These are phyloP conservation scores for Cercophora samala DNA, from an alignment of 495 filamentous ascomycete species.

Conservation along the genomic window DNA sequence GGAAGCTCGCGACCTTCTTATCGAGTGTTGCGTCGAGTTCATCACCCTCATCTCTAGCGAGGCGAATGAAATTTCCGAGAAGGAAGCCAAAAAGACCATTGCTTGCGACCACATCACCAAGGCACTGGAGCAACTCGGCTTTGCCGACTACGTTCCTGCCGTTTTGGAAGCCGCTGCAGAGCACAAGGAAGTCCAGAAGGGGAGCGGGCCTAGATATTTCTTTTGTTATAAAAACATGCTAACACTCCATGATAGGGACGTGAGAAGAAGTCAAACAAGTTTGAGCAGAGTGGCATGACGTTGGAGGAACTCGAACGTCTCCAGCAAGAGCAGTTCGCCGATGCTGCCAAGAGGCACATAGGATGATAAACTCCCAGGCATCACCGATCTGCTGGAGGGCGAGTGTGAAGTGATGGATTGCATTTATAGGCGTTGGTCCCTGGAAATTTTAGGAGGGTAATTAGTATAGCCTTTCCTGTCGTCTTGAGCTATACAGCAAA, in stretches of 20 bases:
- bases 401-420: conserved; percentile 10
- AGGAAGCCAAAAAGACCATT: conserved; percentile 98
- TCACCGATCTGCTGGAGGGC: neutral
- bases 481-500: conserved; percentile 11
- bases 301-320: conserved; percentile 84
- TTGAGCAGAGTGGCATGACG: conserved; percentile 86
- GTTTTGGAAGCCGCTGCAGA: conserved; percentile 85
- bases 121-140: conserved; percentile 84
- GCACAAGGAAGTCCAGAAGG: conserved; percentile 89
- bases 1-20: conserved; percentile 89
- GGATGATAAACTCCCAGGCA: conserved; percentile 24
- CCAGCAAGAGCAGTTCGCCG: conserved; percentile 86
- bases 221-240: conserved; percentile 4
- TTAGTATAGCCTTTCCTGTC: conserved; percentile 9
- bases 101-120: conserved; percentile 94
- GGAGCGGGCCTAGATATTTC: conserved; percentile 40
- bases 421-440: conserved; percentile 29
- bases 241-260: conserved; percentile 58
- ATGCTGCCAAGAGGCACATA: conserved; percentile 56
- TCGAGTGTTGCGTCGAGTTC: conserved; percentile 99
- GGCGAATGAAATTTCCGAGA: conserved; percentile 97
- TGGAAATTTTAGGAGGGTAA: conserved; percentile 1
- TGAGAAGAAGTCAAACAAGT: conserved; percentile 95
- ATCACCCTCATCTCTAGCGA: conserved; percentile 96
- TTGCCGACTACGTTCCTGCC: conserved; percentile 81